These are phyloP conservation scores for Mycena rosella DNA, from an alignment of 768 basidiomycete species.

Conservation along the genomic window DNA sequence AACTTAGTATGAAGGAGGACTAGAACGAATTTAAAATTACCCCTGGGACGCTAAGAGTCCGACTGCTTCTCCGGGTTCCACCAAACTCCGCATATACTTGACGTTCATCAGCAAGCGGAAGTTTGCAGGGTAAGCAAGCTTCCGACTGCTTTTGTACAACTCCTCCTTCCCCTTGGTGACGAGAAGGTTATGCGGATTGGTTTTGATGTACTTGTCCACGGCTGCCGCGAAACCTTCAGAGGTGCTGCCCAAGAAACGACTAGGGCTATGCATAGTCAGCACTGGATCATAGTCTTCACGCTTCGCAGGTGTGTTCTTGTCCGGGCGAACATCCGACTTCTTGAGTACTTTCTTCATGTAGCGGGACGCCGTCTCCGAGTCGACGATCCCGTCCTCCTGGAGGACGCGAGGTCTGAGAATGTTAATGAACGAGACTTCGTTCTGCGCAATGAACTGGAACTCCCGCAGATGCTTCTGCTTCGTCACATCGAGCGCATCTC, in stretches of 20 bases:
- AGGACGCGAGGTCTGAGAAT: conserved; percentile 74
- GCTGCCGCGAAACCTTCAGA: conserved; percentile 92
- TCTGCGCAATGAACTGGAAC: conserved; percentile 94
- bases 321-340: conserved; percentile 63
- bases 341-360: conserved; percentile 96
- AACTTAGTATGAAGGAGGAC: neutral
- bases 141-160: conserved; percentile 58
- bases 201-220: conserved; percentile 81
- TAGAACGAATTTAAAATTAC: conserved; percentile 58
- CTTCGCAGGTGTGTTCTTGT: conserved; percentile 58
- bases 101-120: conserved; percentile 91
- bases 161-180: conserved; percentile 53
- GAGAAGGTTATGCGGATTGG: conserved; percentile 70
- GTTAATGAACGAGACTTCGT: conserved; percentile 83
- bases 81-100: conserved; percentile 93
- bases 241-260: conserved; percentile 86
- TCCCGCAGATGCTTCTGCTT: conserved; percentile 96
- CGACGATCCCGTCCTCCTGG: conserved; percentile 59
- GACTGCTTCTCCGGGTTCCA: conserved; percentile 99
- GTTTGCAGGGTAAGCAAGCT: conserved; percentile 60
- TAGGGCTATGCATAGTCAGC: conserved; percentile 82
- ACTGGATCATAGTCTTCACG: conserved; percentile 77
- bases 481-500: conserved; percentile 96
- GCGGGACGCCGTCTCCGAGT: conserved; percentile 73
- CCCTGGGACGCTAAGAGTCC: conserved; percentile 97